Percentiles rank a stretch among this genome's conserved stretches.
Conservation (phyloP, 179 eudicot genomes). For the Gypsophila paniculata region DNA sequence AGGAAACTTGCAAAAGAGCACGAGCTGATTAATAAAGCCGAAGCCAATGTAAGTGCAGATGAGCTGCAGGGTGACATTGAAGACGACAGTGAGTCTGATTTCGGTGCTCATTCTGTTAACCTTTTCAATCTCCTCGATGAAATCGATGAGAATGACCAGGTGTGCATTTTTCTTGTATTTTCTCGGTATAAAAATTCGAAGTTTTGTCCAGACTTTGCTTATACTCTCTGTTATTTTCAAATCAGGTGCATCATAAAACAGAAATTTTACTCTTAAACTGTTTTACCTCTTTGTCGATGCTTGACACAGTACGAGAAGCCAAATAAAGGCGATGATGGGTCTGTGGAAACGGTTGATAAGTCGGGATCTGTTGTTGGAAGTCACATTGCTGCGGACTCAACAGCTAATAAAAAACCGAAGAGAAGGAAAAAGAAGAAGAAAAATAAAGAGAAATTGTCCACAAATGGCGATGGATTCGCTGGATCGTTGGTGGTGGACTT, state of each 20-base stretch:
- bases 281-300: neutral
- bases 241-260: neutral
- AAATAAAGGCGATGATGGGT: neutral
- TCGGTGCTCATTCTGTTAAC: constrained; percentile 37
- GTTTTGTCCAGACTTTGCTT: too few species aligned
- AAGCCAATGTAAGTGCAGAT: constrained; percentile 18
- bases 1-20: constrained; percentile 61
- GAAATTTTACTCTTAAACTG: neutral
- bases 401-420: constrained; percentile 6
- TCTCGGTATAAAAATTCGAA: too few species aligned
- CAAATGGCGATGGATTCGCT: neutral
- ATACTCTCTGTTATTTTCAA: neutral
- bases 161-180: constrained; percentile 7
- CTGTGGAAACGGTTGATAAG: neutral
- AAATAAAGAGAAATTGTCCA: neutral
- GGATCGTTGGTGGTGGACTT: neutral
- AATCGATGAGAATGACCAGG: constrained; percentile 44
- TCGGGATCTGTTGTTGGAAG: neutral
- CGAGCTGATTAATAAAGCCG: constrained; percentile 34
- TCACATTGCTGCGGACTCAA: neutral
- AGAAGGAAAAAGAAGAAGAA: constrained; percentile 12
- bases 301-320: neutral
- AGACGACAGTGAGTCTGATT: constrained; percentile 35
- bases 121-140: constrained; percentile 67
- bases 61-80: constrained; percentile 29